These are phyloP conservation scores for Ilex asprella DNA, from an alignment of 257 asterid genomes.

Conservation along the genomic window DNA sequence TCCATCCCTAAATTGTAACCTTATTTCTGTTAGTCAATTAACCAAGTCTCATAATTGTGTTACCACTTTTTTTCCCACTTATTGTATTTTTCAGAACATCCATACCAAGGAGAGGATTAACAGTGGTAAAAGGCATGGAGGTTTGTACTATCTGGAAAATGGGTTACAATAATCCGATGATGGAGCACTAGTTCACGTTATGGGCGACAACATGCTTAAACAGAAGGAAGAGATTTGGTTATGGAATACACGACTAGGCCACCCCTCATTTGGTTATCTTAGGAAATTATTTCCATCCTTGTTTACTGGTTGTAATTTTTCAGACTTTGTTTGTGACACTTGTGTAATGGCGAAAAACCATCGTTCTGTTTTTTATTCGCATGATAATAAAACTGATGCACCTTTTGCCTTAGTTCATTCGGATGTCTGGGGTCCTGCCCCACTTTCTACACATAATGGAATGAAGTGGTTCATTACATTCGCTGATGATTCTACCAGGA, in stretches of 20 bases:
- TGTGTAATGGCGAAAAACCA: background rate
- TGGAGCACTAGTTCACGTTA: background rate
- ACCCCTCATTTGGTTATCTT: background rate
- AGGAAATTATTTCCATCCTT: background rate
- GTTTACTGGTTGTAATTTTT: background rate
- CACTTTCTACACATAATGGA: background rate
- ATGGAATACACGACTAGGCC: background rate
- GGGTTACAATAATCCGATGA: background rate
- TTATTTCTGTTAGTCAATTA: background rate
- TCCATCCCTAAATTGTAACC: background rate
- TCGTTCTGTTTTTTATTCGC: background rate
- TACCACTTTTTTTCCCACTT: background rate
- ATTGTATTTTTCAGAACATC: background rate
- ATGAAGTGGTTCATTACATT: background rate
- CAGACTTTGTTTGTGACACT: background rate
- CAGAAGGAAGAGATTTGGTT: background rate
- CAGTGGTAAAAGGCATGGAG: background rate
- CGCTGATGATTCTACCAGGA: background rate
- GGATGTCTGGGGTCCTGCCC: background rate
- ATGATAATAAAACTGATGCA: background rate
- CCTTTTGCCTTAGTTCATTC: background rate
- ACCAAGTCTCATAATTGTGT: background rate
- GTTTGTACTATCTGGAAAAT: background rate
- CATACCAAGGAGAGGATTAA: background rate
- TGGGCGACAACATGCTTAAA: background rate